Conservation (phyloP, 768 basidiomycete genomes). For the Boletus edulis region DNA sequence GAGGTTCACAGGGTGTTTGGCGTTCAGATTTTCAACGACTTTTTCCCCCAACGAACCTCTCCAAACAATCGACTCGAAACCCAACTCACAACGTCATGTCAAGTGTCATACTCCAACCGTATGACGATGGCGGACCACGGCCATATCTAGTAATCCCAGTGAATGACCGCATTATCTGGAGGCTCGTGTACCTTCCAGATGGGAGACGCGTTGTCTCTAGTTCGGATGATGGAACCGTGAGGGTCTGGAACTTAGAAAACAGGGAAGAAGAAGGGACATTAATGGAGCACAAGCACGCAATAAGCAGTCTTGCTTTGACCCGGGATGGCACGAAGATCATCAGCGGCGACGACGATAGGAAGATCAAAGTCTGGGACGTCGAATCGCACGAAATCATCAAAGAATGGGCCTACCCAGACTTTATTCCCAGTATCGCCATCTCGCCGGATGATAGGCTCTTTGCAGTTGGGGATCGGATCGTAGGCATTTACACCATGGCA, state of each 20-base stretch:
- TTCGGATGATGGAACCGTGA: not conserved
- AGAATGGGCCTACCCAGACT: not conserved
- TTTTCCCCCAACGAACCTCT: too few relatives aligned
- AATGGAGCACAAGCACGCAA: not conserved
- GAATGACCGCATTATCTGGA: not conserved
- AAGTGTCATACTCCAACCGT: too few relatives aligned
- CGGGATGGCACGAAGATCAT: not conserved
- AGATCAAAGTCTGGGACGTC: not conserved
- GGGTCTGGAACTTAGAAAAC: not conserved
- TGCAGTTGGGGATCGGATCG: not conserved
- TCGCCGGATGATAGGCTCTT: not conserved
- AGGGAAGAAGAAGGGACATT: not conserved
- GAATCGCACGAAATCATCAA: not conserved
- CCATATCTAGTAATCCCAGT: not conserved
- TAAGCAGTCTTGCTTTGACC: not conserved
- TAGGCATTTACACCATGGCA: not conserved
- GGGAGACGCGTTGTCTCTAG: not conserved
- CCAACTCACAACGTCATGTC: too few relatives aligned
- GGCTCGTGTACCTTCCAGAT: conserved; percentile 1
- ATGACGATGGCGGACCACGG: not conserved
- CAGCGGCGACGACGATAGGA: not conserved
- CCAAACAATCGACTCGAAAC: too few relatives aligned
- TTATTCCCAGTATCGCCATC: not conserved
- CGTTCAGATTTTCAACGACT: too few relatives aligned
- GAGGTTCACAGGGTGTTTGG: too few relatives aligned